A percentile compares a stretch with the other conserved stretches of the same genome.
Conservation (phyloP, 306 rosid species). For the Delonix regia region DNA sequence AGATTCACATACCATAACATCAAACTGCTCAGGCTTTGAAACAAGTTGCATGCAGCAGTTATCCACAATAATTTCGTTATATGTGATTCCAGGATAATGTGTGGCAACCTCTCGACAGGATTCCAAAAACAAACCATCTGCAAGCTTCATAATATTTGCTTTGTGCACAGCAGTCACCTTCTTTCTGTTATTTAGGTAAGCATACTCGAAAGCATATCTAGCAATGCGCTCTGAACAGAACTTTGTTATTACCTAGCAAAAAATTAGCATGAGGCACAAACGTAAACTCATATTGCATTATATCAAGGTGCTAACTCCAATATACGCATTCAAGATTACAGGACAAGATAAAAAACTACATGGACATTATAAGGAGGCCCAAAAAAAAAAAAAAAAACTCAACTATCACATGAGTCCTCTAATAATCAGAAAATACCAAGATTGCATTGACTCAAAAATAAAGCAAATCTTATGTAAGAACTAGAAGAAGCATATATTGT, state of each 20-base stretch:
- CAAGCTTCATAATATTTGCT: slow-evolving; percentile 95
- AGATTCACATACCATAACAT: slow-evolving; percentile 76
- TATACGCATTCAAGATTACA: slow-evolving; percentile 24
- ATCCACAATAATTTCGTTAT: slow-evolving; percentile 84
- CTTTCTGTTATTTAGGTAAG: slow-evolving; percentile 89
- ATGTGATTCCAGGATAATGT: slow-evolving; percentile 64
- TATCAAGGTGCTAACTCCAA: slow-evolving; percentile 22
- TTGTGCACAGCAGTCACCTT: slow-evolving; percentile 97
- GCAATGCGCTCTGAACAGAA: slow-evolving; percentile 91
- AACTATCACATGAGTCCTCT: slow-evolving; percentile 19
- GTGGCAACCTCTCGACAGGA: slow-evolving; percentile 87
- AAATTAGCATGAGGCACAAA: slow-evolving; percentile 51
- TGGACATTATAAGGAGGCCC: neutral
- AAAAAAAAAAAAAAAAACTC: slow-evolving; percentile 10
- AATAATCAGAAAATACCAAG: slow-evolving; percentile 12
- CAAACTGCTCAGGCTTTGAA: slow-evolving; percentile 90
- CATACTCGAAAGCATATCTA: slow-evolving; percentile 85
- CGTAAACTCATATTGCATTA: slow-evolving; percentile 13
- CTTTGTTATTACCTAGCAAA: slow-evolving; percentile 86
- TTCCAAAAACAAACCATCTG: slow-evolving; percentile 85
- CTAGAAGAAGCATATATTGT: neutral
- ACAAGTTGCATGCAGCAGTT: slow-evolving; percentile 98
- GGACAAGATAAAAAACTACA: neutral
- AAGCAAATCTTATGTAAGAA: neutral
- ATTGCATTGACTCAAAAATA: slow-evolving; percentile 5